Base-by-base conservation (phyloP, 805 yeast species). In the Myxozyma lipomycoides region DNA sequence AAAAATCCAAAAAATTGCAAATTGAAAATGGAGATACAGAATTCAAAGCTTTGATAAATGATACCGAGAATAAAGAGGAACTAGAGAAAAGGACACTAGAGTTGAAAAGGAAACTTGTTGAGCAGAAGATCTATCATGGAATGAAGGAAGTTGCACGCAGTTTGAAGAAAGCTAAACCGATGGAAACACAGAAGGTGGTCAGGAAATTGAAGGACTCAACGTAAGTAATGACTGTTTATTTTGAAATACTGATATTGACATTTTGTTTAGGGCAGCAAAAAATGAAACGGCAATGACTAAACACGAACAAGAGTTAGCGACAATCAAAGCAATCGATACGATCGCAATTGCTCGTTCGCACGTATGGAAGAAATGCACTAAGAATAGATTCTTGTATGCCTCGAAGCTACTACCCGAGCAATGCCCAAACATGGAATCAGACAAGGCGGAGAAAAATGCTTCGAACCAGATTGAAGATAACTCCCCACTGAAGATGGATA, bases 111-210 rank as follows among this genome's bases (percentile, higher is more conserved):
- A 60, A 62, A 39, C 59, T 67, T 7, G 66, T 66, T 3, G 62
- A 61, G 25, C 61, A 68, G 18, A 68, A 66, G 43, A 37, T 67
- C 4, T 64, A 61, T 51, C 62, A 64, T 51, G 64, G 66, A 15
- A 45, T 43, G 9, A 54, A 38, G 5, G 60, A 51, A 12, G 40
- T 69, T 2, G 58, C 61, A 34, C 59, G 70, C 22, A 55, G 57
- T 5, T 46, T 71, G 51, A 70, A 67, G 59, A 62, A 52, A 53
- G 66, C 62, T 22, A 54, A 61, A 45, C 56, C 59, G 30, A 45
- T 64, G 7, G 75, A 71, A 54, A 59, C 55, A 7, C 62, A 66
- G 52, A 64, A 65, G 50, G 54, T 67, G 39, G 61, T 52, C 10
- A 52, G 61, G 54, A 43, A 69, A 64, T 48, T 63, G 68, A 37